Evolutionary conservation across 78 protist genomes (phyloP).

Genomic region (Mastigamoeba balamuthi): DNA sequence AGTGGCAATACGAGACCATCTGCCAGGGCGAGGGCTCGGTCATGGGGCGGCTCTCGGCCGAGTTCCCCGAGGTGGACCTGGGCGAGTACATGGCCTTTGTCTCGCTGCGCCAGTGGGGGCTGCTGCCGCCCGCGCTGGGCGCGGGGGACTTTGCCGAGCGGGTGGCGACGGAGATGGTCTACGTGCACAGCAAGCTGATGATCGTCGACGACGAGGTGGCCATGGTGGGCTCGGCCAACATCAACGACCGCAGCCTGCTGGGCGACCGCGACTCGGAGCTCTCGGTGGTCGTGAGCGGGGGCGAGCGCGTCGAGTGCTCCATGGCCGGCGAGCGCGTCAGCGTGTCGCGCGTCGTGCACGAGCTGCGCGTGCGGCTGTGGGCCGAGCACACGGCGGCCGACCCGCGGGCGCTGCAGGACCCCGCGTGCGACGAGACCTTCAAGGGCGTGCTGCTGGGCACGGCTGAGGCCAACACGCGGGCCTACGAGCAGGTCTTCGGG

Average conservation of each 20-base stretch:
- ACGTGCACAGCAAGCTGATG: slow-evolving; percentile 60
- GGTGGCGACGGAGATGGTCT: too few species aligned
- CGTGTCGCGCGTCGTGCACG: slow-evolving; percentile 5
- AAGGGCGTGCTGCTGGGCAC: slow-evolving; percentile 7
- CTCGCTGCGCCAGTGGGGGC: too few species aligned
- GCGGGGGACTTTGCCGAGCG: too few species aligned
- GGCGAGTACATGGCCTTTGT: too few species aligned
- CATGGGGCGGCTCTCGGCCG: too few species aligned
- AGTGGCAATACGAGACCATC: background rate
- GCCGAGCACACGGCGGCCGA: slow-evolving; percentile 13
- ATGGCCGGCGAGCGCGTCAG: background rate
- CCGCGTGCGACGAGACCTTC: slow-evolving; percentile 11
- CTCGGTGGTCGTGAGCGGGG: slow-evolving; percentile 3
- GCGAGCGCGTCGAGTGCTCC: too few species aligned
- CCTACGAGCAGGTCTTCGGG: slow-evolving; percentile 32
- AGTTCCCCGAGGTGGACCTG: too few species aligned
- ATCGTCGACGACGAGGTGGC: slow-evolving; percentile 54
- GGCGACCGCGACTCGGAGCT: slow-evolving; percentile 48
- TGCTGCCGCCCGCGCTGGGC: too few species aligned
- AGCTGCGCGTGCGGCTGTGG: slow-evolving; percentile 26
- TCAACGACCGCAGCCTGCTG: slow-evolving; percentile 58
- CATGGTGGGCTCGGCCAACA: slow-evolving; percentile 59
- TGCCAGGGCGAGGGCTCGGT: background rate
- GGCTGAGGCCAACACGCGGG: slow-evolving; percentile 1
- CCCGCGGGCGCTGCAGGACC: slow-evolving; percentile 3